phyloP scores from a whole-genome alignment of 2,329 filamentous ascomycete genomes.

The Alternaria arborescens region DNA sequence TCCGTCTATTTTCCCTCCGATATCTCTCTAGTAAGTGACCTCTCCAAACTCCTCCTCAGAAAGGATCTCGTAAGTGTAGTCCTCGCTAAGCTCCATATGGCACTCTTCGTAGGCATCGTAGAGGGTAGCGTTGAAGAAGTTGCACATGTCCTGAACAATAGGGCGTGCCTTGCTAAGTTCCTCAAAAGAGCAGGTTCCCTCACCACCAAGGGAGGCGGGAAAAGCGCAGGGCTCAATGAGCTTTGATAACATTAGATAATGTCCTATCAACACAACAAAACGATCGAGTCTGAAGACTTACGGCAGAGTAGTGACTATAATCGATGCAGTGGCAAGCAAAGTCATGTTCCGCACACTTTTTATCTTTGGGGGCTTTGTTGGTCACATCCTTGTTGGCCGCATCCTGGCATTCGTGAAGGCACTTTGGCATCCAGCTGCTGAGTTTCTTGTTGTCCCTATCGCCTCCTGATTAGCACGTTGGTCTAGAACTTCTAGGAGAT shows the following conservation, averaged over 20 bases:
- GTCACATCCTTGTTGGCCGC: conserved; percentile 16
- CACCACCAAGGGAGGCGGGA: conserved; percentile 17
- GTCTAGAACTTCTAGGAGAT: background rate
- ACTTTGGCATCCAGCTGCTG: conserved; percentile 20
- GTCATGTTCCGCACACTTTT: conserved; percentile 26
- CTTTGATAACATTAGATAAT: conserved; percentile 9
- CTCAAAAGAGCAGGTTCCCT: conserved; percentile 22
- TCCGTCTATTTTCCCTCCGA: background rate
- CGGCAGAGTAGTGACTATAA: conserved; percentile 29
- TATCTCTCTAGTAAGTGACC: background rate
- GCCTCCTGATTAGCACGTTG: background rate
- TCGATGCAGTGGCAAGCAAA: conserved; percentile 37
- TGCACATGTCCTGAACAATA: conserved; percentile 33
- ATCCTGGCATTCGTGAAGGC: conserved; percentile 28
- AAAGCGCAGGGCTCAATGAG: conserved; percentile 31
- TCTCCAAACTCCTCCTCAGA: conserved; percentile 15
- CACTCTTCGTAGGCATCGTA: conserved; percentile 27
- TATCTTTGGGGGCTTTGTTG: too few species aligned
- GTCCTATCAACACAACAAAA: background rate
- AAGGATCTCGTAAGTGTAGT: conserved; percentile 28
- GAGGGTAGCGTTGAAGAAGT: conserved; percentile 38
- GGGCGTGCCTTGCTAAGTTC: conserved; percentile 26
- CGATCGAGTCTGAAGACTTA: conserved; percentile 3
- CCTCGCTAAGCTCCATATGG: conserved; percentile 24
- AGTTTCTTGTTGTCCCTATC: conserved; percentile 25